Evolutionary conservation across 495 filamentous ascomycete genomes (phyloP).

Genomic region (Chlorociboria aeruginascens): DNA sequence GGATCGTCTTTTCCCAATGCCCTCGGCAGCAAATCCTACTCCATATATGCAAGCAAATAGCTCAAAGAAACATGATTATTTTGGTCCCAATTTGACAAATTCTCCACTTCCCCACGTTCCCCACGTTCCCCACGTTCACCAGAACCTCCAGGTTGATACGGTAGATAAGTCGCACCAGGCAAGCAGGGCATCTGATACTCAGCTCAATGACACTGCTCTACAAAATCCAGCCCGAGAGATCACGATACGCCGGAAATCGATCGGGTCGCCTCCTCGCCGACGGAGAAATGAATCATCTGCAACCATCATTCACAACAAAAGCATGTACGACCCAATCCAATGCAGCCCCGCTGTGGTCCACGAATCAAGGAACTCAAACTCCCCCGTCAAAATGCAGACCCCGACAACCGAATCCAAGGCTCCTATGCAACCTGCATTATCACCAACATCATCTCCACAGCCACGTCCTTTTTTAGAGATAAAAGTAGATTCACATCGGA

Average conservation of each 20-base stretch:
- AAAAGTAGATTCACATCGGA: neutral
- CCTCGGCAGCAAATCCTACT: conserved; percentile 12
- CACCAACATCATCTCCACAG: neutral
- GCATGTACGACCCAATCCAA: conserved; percentile 13
- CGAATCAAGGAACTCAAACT: no score
- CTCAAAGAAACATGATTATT: conserved; percentile 22
- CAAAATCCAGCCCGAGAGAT: neutral
- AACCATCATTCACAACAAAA: conserved; percentile 8
- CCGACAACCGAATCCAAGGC: no score
- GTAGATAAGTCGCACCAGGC: no score
- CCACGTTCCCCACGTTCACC: neutral
- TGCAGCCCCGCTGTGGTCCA: neutral
- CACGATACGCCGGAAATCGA: conserved; percentile 7
- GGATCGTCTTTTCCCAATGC: conserved; percentile 12
- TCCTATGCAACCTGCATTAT: no score
- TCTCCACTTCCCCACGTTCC: conserved; percentile 1
- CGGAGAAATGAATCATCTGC: conserved; percentile 2
- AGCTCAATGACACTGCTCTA: neutral
- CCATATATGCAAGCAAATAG: conserved; percentile 4
- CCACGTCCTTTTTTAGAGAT: conserved; percentile 15
- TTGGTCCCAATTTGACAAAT: conserved; percentile 19
- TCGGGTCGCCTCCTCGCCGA: conserved; percentile 6
- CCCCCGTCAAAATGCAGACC: no score
- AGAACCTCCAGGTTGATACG: neutral
- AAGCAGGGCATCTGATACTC: no score